Percentiles rank a stretch among this genome's conserved stretches.
These are phyloP conservation scores for Acacia confusa DNA, from an alignment of 306 rosid species.

Conservation along the genomic window DNA sequence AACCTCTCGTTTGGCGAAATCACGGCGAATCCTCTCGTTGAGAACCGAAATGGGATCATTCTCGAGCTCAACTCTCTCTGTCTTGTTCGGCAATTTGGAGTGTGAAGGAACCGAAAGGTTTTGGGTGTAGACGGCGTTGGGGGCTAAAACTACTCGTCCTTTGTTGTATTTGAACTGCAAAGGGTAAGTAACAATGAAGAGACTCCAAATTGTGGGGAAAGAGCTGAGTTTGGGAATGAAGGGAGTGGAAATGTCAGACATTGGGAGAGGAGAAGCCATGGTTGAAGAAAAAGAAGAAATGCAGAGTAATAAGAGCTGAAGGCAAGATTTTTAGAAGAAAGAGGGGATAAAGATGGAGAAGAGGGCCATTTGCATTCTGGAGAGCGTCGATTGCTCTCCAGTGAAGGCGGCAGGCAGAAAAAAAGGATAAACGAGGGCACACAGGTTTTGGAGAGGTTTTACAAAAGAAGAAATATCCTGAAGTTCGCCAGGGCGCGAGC, in stretches of 20 bases:
- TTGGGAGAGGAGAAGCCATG: slow-evolving; percentile 61
- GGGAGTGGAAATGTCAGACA: slow-evolving; percentile 39
- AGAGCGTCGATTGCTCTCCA: background rate
- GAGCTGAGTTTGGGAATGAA: slow-evolving; percentile 40
- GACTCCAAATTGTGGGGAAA: slow-evolving; percentile 38
- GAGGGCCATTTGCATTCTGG: slow-evolving; percentile 29
- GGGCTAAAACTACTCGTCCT: slow-evolving; percentile 4
- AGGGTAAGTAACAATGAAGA: slow-evolving; percentile 41
- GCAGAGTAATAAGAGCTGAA: background rate
- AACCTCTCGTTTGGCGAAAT: slow-evolving; percentile 51
- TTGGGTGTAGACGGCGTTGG: slow-evolving; percentile 50
- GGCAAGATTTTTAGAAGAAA: slow-evolving; percentile 16
- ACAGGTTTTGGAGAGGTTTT: slow-evolving; percentile 67
- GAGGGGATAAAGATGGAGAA: background rate
- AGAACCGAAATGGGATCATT: slow-evolving; percentile 63
- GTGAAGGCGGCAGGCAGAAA: background rate
- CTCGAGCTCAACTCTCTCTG: slow-evolving; percentile 41
- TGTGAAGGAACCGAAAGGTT: slow-evolving; percentile 39
- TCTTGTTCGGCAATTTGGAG: slow-evolving; percentile 33
- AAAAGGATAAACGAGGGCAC: background rate
- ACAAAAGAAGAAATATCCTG: background rate
- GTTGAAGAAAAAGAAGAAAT: slow-evolving; percentile 1
- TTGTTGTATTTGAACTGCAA: slow-evolving; percentile 3
- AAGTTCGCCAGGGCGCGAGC: background rate
- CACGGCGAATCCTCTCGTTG: slow-evolving; percentile 72